Conservation (phyloP, 2,329 filamentous ascomycete genomes). For the Venturiaceae sp. region DNA sequence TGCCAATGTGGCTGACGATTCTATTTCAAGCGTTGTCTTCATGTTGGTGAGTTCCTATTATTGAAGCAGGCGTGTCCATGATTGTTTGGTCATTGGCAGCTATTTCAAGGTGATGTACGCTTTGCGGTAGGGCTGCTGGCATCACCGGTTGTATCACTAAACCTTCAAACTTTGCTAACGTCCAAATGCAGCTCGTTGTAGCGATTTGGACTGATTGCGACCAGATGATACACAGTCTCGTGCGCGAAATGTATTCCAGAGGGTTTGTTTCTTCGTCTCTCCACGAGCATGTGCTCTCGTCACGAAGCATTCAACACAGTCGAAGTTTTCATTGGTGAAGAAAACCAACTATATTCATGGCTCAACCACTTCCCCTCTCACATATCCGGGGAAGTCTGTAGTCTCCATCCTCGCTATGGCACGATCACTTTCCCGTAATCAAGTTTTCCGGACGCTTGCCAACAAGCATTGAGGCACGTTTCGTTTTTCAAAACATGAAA, state of each 20-base stretch:
- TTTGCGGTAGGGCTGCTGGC: not conserved
- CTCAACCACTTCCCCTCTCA: no score
- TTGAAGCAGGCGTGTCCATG: not conserved
- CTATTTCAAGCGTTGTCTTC: no score
- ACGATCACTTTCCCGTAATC: no score
- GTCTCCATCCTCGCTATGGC: not conserved
- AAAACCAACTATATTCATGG: no score
- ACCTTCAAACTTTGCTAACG: not conserved
- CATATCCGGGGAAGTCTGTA: no score
- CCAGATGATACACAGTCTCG: not conserved
- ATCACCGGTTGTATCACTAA: not conserved
- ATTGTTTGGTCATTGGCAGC: not conserved
- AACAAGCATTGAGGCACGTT: not conserved
- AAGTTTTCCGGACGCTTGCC: no score
- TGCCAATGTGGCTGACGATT: no score
- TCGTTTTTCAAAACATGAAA: not conserved
- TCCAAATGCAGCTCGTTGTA: not conserved
- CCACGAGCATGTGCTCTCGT: not conserved
- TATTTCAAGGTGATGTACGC: not conserved
- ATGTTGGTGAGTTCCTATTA: no score
- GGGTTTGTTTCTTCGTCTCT: not conserved
- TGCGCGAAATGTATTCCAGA: not conserved
- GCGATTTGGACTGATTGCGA: not conserved
- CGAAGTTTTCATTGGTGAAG: no score
- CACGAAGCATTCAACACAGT: not conserved